A percentile compares a stretch with the other conserved stretches of the same genome.
phyloP scores from a whole-genome alignment of 164 flowering plant species.

The Aristolochia fimbriata region DNA sequence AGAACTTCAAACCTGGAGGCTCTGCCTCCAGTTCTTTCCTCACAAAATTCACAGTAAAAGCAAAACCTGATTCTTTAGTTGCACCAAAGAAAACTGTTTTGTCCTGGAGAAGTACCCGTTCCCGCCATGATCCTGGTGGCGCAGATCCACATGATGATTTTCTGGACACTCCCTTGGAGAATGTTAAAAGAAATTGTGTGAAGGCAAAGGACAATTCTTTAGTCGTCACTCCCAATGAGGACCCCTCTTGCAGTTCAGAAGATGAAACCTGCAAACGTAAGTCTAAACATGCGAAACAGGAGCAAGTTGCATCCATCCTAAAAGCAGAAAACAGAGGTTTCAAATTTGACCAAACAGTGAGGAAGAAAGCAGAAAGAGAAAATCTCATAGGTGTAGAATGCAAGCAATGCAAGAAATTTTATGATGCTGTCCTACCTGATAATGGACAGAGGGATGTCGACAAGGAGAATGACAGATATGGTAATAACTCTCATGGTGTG shows the following conservation, averaged over 20 bases:
- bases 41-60: slow-evolving; percentile 11
- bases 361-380: slow-evolving; percentile 82
- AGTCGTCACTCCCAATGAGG: slow-evolving; percentile 24
- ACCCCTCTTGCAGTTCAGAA: slow-evolving; percentile 37
- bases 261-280: slow-evolving; percentile 69
- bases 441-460: slow-evolving; percentile 5
- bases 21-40: too few species aligned
- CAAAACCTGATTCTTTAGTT: slow-evolving; percentile 23
- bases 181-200: slow-evolving; percentile 38
- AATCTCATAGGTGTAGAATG: slow-evolving; percentile 79
- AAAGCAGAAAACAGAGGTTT: slow-evolving; percentile 28
- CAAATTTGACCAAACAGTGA: slow-evolving; percentile 73
- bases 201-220: slow-evolving; percentile 29
- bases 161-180: slow-evolving; percentile 79
- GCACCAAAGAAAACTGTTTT: slow-evolving; percentile 51
- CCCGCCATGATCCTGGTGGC: slow-evolving; percentile 43
- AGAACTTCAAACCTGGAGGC: too few species aligned
- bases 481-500: slow-evolving; percentile 14
- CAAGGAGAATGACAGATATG: neutral
- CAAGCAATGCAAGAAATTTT: slow-evolving; percentile 92
- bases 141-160: slow-evolving; percentile 92
- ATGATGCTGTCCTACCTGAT: slow-evolving; percentile 78
- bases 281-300: slow-evolving; percentile 19
- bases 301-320: slow-evolving; percentile 23
- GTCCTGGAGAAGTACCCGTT: slow-evolving; percentile 74